Conservation (phyloP, 2,329 filamentous ascomycete species). For the Monilinia fructicola region DNA sequence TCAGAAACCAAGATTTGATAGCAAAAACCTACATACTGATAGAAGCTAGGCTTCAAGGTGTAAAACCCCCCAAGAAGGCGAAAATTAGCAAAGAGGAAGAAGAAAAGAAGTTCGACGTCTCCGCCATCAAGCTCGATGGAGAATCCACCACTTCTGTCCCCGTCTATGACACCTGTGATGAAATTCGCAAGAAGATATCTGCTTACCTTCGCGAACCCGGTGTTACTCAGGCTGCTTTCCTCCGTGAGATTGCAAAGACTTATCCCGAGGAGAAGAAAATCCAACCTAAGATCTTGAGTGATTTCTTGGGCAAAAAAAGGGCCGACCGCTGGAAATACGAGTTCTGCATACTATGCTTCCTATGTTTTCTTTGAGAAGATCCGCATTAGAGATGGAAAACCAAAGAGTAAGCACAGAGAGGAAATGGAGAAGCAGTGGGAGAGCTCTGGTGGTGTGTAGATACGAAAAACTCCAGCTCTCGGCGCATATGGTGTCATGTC, state of each 20-base stretch:
- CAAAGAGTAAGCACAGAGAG: constrained; percentile 51
- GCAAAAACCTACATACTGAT: neutral
- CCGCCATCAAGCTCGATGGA: constrained; percentile 46
- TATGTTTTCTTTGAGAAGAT: constrained; percentile 63
- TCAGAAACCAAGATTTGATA: neutral
- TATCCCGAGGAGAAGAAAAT: constrained; percentile 44
- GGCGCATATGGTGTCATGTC: neutral
- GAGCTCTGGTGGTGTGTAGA: constrained; percentile 9
- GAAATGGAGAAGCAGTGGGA: constrained; percentile 49
- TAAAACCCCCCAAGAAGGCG: constrained; percentile 41
- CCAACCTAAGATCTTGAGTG: constrained; percentile 47
- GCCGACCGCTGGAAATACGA: constrained; percentile 49
- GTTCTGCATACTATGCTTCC: constrained; percentile 51
- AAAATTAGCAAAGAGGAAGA: constrained; percentile 41
- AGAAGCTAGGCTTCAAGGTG: constrained; percentile 42
- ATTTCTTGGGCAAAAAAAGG: constrained; percentile 54
- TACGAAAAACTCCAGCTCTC: neutral
- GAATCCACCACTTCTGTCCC: constrained; percentile 49
- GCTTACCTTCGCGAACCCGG: constrained; percentile 48
- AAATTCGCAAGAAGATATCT: constrained; percentile 57
- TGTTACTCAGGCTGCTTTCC: constrained; percentile 53
- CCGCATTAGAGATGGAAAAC: constrained; percentile 51
- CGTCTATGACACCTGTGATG: constrained; percentile 58
- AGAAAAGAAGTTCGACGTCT: constrained; percentile 43
- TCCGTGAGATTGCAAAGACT: constrained; percentile 49